Evolutionary conservation across 2,329 filamentous ascomycete genomes (phyloP).

Genomic region (Davidsoniella eucalypti): DNA sequence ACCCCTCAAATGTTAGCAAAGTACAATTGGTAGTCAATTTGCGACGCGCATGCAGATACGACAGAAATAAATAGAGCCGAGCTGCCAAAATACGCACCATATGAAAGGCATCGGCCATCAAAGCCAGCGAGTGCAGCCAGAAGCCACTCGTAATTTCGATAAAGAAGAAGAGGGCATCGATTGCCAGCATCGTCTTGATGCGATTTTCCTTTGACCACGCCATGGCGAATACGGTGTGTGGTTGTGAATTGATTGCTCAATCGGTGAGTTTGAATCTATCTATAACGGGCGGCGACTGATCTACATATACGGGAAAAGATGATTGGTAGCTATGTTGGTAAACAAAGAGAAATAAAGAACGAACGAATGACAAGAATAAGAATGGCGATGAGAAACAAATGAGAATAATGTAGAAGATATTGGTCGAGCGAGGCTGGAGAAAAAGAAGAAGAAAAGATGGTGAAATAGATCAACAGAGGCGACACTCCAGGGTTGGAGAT

Average conservation of each 20-base stretch:
- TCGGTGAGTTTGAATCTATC: neutral
- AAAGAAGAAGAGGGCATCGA: constrained; percentile 80
- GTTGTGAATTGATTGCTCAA: neutral
- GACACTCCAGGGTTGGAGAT: too few species aligned
- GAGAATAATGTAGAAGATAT: too few species aligned
- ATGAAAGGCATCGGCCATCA: constrained; percentile 95
- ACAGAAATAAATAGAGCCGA: neutral
- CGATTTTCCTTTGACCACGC: constrained; percentile 81
- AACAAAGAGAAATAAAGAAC: too few species aligned
- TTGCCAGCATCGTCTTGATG: constrained; percentile 82
- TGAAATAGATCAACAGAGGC: too few species aligned
- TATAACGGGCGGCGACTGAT: neutral
- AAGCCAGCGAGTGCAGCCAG: constrained; percentile 73
- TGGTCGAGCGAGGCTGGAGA: too few species aligned
- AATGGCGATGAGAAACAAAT: too few species aligned
- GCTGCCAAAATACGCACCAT: constrained; percentile 47
- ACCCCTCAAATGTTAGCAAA: too few species aligned
- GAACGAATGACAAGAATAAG: too few species aligned
- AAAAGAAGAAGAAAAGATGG: too few species aligned
- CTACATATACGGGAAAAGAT: neutral
- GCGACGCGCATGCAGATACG: neutral
- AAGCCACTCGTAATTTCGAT: constrained; percentile 77
- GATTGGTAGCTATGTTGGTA: too few species aligned
- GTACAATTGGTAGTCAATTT: neutral
- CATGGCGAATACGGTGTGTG: constrained; percentile 32